Evolutionary conservation across 202 grass and related monocot genomes (phyloP).

Genomic region (Schoenoplectus triqueter): DNA sequence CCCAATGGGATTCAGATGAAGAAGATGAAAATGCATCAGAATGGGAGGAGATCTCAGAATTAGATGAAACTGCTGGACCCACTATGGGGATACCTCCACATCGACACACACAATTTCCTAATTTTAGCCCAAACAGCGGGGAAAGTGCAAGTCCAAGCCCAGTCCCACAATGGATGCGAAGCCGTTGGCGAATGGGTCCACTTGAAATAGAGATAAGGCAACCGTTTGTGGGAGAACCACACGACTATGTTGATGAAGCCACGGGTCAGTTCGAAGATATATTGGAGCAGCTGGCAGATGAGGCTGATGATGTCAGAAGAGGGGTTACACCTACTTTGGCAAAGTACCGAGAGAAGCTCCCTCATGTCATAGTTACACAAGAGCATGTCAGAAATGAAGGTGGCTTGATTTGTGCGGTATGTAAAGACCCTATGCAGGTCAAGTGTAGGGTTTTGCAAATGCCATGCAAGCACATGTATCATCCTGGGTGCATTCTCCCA

Average conservation of each 20-base stretch:
- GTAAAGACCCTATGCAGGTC: constrained; percentile 67
- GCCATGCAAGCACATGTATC: constrained; percentile 81
- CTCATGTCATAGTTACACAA: constrained; percentile 61
- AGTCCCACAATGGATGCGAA: constrained; percentile 29
- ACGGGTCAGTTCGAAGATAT: constrained; percentile 69
- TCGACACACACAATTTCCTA: constrained; percentile 44
- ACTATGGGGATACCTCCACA: constrained; percentile 41
- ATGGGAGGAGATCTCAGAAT: constrained; percentile 61
- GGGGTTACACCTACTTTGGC: constrained; percentile 65
- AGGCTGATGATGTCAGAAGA: constrained; percentile 57
- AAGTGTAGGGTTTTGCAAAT: constrained; percentile 60
- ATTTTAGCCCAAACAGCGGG: constrained; percentile 40
- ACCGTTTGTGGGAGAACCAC: constrained; percentile 56
- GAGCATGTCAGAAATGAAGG: constrained; percentile 49
- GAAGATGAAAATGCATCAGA: constrained; percentile 58
- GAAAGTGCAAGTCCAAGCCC: constrained; percentile 32
- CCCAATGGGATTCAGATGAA: constrained; percentile 77
- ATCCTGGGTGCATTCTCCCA: constrained; percentile 74
- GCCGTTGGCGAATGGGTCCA: constrained; percentile 31
- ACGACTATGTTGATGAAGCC: constrained; percentile 65
- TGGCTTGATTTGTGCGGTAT: constrained; percentile 69
- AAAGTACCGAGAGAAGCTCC: constrained; percentile 54
- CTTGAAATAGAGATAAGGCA: constrained; percentile 41
- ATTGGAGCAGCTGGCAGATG: constrained; percentile 73
- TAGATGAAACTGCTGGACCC: constrained; percentile 47